Percentiles rank a stretch among this genome's conserved stretches.
Evolutionary conservation across 2,329 filamentous ascomycete species (phyloP).

Genomic region (Penicillium sp.): DNA sequence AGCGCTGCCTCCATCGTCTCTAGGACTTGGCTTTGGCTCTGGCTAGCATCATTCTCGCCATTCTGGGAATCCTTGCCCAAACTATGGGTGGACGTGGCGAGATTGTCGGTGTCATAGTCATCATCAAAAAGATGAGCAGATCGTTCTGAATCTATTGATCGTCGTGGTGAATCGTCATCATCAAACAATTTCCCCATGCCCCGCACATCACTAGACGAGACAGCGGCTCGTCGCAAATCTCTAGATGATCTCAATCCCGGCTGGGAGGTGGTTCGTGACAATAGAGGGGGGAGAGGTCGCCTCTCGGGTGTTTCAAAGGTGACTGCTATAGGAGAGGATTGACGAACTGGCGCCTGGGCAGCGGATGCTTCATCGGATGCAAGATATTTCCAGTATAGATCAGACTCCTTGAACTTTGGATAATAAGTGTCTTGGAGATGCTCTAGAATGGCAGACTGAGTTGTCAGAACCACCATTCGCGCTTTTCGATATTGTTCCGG

Average conservation of each 20-base stretch:
- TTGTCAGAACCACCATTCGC: slow-evolving; percentile 73
- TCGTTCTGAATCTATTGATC: slow-evolving; percentile 68
- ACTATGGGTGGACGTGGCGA: slow-evolving; percentile 75
- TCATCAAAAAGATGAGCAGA: slow-evolving; percentile 73
- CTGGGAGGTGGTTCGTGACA: slow-evolving; percentile 50
- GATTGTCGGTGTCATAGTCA: slow-evolving; percentile 68
- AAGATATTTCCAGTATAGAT: slow-evolving; percentile 93
- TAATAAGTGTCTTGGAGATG: slow-evolving; percentile 81
- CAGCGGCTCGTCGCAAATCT: slow-evolving; percentile 60
- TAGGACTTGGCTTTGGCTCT: slow-evolving; percentile 78
- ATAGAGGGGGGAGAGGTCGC: slow-evolving; percentile 46
- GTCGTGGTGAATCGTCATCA: slow-evolving; percentile 52
- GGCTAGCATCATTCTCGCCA: slow-evolving; percentile 54
- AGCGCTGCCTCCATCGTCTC: slow-evolving; percentile 90
- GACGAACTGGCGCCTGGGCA: slow-evolving; percentile 21
- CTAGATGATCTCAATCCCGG: slow-evolving; percentile 43
- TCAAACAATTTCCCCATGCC: slow-evolving; percentile 48
- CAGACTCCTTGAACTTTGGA: slow-evolving; percentile 83
- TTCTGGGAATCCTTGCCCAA: slow-evolving; percentile 69
- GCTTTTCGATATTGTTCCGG: slow-evolving; percentile 80
- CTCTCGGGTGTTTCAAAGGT: slow-evolving; percentile 35
- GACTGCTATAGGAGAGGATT: slow-evolving; percentile 19
- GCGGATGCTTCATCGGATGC: slow-evolving; percentile 70
- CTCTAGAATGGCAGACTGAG: slow-evolving; percentile 80
- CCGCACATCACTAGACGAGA: slow-evolving; percentile 62